Evolutionary conservation across 2,329 filamentous ascomycete species (phyloP).

Genomic region (Sclerotinia minor): DNA sequence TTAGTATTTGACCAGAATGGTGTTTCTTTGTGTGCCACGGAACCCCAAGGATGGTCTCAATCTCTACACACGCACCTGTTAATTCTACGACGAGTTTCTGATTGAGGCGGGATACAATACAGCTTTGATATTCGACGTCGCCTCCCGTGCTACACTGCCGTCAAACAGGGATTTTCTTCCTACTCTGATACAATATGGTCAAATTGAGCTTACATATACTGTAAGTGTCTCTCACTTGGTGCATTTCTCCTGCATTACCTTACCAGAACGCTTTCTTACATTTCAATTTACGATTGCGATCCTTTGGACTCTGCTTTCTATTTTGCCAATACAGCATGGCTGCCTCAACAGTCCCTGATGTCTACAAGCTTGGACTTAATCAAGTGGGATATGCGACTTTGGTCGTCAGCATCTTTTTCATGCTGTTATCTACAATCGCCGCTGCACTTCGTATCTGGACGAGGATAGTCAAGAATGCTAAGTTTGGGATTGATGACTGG

Average conservation of each 20-base stretch:
- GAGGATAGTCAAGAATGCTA: background rate
- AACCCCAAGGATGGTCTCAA: background rate
- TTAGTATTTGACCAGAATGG: background rate
- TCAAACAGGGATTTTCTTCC: background rate
- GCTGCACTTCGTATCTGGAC: background rate
- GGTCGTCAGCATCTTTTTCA: background rate
- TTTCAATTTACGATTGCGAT: background rate
- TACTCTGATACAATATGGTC: background rate
- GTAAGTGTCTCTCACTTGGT: background rate
- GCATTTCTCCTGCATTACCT: background rate
- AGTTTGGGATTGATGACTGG: slow-evolving; percentile 10
- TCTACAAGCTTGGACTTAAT: slow-evolving; percentile 4
- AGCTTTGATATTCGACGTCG: background rate
- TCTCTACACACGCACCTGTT: background rate
- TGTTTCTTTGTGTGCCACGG: background rate
- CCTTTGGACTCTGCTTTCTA: background rate
- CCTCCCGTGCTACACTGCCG: background rate
- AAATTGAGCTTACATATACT: background rate
- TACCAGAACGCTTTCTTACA: background rate
- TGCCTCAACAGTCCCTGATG: background rate
- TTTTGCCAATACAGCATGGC: background rate
- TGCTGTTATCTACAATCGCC: background rate
- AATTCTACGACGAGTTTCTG: background rate
- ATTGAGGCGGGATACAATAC: background rate
- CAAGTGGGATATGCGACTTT: background rate